Evolutionary conservation across 2,329 filamentous ascomycete species (phyloP).

Genomic region (Xylogone sp.): DNA sequence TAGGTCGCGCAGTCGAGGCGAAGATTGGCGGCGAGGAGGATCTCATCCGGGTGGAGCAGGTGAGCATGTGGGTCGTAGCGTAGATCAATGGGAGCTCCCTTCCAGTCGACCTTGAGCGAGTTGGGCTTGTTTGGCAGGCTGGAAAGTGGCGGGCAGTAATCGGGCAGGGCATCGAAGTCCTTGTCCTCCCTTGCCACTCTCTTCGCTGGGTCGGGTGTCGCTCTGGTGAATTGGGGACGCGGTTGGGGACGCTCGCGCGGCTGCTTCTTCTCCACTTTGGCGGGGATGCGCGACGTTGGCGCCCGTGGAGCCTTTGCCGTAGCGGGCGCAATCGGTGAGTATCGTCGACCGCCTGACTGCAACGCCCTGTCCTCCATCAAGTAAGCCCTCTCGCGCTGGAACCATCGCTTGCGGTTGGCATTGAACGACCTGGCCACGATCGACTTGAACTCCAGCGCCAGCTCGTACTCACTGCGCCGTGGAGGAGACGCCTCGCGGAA

Average conservation of each 20-base stretch:
- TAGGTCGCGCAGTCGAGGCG: constrained; percentile 85
- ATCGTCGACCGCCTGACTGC: constrained; percentile 14
- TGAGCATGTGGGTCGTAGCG: constrained; percentile 64
- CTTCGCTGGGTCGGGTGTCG: constrained; percentile 30
- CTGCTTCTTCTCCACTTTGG: constrained; percentile 6
- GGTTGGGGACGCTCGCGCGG: constrained; percentile 5
- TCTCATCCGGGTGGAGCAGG: constrained; percentile 74
- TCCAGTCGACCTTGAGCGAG: constrained; percentile 82
- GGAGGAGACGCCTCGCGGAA: constrained; percentile 45
- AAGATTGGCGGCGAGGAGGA: constrained; percentile 71
- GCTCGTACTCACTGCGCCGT: constrained; percentile 48
- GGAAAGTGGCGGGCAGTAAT: constrained; percentile 67
- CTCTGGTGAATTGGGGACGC: background rate
- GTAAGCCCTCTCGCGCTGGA: constrained; percentile 21
- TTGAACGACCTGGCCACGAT: constrained; percentile 38
- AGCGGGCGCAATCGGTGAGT: constrained; percentile 20
- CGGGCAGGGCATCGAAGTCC: constrained; percentile 67
- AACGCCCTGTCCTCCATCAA: constrained; percentile 21
- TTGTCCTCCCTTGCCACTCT: constrained; percentile 75
- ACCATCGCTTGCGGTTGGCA: constrained; percentile 21
- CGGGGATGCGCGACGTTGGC: background rate
- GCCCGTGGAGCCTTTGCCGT: constrained; percentile 7
- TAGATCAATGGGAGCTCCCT: constrained; percentile 74
- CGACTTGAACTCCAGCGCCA: constrained; percentile 49
- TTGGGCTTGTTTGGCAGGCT: constrained; percentile 65